Evolutionary conservation across 2,329 filamentous ascomycete species (phyloP).

Genomic region (Monilinia laxa): DNA sequence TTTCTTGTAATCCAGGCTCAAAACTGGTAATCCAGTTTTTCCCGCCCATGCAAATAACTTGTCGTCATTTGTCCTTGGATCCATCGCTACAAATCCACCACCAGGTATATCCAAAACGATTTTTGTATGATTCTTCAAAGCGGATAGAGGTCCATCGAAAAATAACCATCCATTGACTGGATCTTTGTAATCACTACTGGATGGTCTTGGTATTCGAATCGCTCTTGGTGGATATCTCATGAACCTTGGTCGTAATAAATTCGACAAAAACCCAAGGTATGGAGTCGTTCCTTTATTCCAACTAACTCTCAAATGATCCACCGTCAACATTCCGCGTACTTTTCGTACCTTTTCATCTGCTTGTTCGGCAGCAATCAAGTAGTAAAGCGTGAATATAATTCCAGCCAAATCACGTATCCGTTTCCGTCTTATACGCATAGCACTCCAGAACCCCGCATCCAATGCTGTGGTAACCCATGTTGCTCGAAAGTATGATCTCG

Average conservation of each 20-base stretch:
- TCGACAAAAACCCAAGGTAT: slow-evolving; percentile 73
- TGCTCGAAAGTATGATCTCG: slow-evolving; percentile 86
- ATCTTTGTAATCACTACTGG: slow-evolving; percentile 77
- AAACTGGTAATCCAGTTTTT: slow-evolving; percentile 80
- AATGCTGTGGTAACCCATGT: slow-evolving; percentile 95
- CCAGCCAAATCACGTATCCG: slow-evolving; percentile 81
- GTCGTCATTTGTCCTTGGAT: slow-evolving; percentile 90
- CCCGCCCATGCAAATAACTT: slow-evolving; percentile 91
- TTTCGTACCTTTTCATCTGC: slow-evolving; percentile 96
- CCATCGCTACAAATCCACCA: slow-evolving; percentile 95
- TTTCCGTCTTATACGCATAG: slow-evolving; percentile 83
- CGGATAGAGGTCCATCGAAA: slow-evolving; percentile 81
- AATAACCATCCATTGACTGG: slow-evolving; percentile 88
- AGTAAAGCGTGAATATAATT: slow-evolving; percentile 83
- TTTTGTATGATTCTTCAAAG: slow-evolving; percentile 72
- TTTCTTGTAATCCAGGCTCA: slow-evolving; percentile 90
- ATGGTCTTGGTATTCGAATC: slow-evolving; percentile 79
- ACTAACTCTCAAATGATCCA: slow-evolving; percentile 86
- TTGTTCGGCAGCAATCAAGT: slow-evolving; percentile 87
- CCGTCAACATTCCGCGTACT: slow-evolving; percentile 79
- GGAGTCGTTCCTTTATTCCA: slow-evolving; percentile 96
- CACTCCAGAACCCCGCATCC: slow-evolving; percentile 97
- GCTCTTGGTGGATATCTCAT: slow-evolving; percentile 79
- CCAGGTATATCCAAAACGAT: slow-evolving; percentile 88
- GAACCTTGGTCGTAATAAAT: slow-evolving; percentile 72